These are phyloP conservation scores for Limnanthes douglasii DNA, from an alignment of 345 rosid species.

Conservation along the genomic window DNA sequence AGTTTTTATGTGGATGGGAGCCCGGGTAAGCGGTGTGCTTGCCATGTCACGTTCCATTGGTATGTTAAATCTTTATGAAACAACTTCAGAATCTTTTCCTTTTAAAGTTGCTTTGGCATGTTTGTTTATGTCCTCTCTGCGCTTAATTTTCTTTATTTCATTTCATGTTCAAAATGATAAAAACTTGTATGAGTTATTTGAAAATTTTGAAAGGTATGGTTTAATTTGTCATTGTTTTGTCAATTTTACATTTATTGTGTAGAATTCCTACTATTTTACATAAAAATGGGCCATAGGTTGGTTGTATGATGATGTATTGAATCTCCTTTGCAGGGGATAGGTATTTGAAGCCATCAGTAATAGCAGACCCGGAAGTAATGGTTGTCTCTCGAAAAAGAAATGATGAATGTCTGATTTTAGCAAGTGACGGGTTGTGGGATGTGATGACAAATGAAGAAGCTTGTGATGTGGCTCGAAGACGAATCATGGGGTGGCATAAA, in stretches of 20 bases:
- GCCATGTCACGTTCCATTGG: slow-evolving; percentile 98
- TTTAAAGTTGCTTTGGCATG: no score
- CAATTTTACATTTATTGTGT: not conserved
- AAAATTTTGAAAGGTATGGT: not conserved
- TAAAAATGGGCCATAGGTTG: not conserved
- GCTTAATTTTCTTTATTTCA: no score
- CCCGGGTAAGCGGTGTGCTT: slow-evolving; percentile 89
- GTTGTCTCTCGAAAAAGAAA: slow-evolving; percentile 47
- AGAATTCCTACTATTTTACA: not conserved
- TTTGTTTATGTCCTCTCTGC: no score
- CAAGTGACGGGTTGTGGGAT: slow-evolving; percentile 72
- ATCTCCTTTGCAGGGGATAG: slow-evolving; percentile 32
- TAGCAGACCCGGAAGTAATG: slow-evolving; percentile 58
- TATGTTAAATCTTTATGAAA: slow-evolving; percentile 16
- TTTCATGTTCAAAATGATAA: not conserved
- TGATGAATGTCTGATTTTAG: slow-evolving; percentile 57
- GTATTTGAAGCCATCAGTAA: slow-evolving; percentile 67
- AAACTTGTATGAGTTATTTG: not conserved
- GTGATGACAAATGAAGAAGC: slow-evolving; percentile 62
- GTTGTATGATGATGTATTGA: not conserved
- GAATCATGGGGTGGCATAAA: slow-evolving; percentile 72
- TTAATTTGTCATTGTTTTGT: slow-evolving; percentile 6
- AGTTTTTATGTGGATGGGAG: slow-evolving; percentile 90
- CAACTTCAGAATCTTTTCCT: not conserved
- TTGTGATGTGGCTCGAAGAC: slow-evolving; percentile 50